Percentiles rank a stretch among this genome's conserved stretches.
phyloP scores from a whole-genome alignment of 352 stramenopile genomes.

The Phytophthora chlamydospora region DNA sequence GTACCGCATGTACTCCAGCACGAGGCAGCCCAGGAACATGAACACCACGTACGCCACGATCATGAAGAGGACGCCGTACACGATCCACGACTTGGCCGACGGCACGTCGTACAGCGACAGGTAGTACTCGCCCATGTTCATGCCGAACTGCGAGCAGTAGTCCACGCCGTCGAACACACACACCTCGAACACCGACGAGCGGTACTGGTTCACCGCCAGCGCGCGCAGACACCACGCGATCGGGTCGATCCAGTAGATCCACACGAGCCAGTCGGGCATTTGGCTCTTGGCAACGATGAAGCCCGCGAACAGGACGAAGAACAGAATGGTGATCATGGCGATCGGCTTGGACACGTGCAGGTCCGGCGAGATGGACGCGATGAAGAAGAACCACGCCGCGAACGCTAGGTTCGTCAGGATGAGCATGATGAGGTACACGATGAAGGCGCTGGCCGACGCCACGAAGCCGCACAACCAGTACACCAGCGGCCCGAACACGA shows the following conservation, averaged over 20 bases:
- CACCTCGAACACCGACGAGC: constrained; percentile 31
- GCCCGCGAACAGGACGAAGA: constrained; percentile 56
- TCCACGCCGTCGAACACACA: constrained; percentile 46
- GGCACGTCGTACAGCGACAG: constrained; percentile 39
- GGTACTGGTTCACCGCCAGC: constrained; percentile 44
- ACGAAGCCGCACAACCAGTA: constrained; percentile 84
- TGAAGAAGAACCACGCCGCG: constrained; percentile 54
- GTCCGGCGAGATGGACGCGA: constrained; percentile 39
- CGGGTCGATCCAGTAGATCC: constrained; percentile 67
- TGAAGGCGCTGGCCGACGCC: constrained; percentile 32
- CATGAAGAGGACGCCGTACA: constrained; percentile 44
- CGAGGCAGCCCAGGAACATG: constrained; percentile 49
- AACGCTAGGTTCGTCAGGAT: constrained; percentile 54
- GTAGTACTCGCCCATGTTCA: constrained; percentile 51
- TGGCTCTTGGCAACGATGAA: constrained; percentile 55
- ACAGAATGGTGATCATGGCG: constrained; percentile 39
- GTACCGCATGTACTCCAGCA: constrained; percentile 27
- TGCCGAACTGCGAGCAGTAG: constrained; percentile 41
- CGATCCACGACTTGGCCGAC: constrained; percentile 38
- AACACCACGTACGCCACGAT: constrained; percentile 43
- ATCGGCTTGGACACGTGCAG: constrained; percentile 45
- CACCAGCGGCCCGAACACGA: constrained; percentile 81
- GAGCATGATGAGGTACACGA: constrained; percentile 50
- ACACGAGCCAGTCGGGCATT: constrained; percentile 50
- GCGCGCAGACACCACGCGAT: constrained; percentile 48